Evolutionary conservation across 257 asterid species (phyloP).

Genomic region (Solanum corneliomulleri): DNA sequence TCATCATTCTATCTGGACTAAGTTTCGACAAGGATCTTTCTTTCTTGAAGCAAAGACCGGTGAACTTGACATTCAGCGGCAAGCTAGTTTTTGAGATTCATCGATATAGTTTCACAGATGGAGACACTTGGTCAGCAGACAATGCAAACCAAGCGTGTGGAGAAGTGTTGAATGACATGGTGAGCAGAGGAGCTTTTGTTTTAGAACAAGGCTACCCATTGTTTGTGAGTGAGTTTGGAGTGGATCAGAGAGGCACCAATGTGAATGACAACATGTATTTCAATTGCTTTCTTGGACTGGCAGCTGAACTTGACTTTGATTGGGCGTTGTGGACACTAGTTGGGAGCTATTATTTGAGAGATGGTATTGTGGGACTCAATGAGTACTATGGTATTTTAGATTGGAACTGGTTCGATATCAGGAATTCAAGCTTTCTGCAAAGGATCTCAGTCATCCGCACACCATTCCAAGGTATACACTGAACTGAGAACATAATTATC

Average conservation of each 20-base stretch:
- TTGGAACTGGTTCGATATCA: conserved; percentile 63
- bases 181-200: conserved; percentile 43
- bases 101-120: conserved; percentile 77
- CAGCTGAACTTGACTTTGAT: conserved; percentile 75
- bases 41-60: conserved; percentile 33
- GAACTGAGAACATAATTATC: not conserved
- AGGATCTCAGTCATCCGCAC: conserved; percentile 57
- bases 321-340: conserved; percentile 90
- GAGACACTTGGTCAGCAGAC: conserved; percentile 52
- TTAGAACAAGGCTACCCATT: conserved; percentile 85
- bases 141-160: conserved; percentile 82
- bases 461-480: conserved; percentile 54
- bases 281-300: conserved; percentile 85
- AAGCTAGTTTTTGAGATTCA: conserved; percentile 75
- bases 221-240: conserved; percentile 81
- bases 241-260: conserved; percentile 67
- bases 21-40: conserved; percentile 61
- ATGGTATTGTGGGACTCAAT: conserved; percentile 51
- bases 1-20: conserved; percentile 68
- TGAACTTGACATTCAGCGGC: conserved; percentile 38
- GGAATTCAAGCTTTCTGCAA: conserved; percentile 50
- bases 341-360: conserved; percentile 72
- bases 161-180: conserved; percentile 23
- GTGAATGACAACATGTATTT: conserved; percentile 80
- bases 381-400: conserved; percentile 67